A percentile compares a stretch with the other conserved stretches of the same genome.
These are phyloP conservation scores for Sporobolomyces phaffii DNA, from an alignment of 768 basidiomycete species.

Conservation along the genomic window DNA sequence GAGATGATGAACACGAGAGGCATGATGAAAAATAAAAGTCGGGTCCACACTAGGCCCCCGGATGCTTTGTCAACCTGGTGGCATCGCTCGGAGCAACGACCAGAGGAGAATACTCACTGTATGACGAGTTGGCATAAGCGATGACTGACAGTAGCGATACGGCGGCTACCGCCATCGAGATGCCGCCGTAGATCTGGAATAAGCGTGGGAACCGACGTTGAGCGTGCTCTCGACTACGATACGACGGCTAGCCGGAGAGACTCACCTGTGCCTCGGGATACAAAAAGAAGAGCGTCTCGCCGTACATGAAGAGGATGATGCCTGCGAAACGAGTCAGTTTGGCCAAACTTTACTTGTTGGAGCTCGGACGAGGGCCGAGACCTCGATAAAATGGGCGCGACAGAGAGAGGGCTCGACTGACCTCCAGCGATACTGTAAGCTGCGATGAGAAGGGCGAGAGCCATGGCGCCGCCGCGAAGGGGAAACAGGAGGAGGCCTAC, in stretches of 20 bases:
- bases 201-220: no score
- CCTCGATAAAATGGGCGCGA: neutral
- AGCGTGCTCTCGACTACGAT: neutral
- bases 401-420: neutral
- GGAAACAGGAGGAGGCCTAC: conserved; percentile 32
- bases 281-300: conserved; percentile 18
- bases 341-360: neutral
- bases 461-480: conserved; percentile 28
- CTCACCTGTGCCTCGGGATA: conserved; percentile 20
- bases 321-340: neutral
- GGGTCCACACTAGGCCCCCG: neutral
- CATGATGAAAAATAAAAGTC: conserved; percentile 12
- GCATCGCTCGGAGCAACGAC: rapidly evolving
- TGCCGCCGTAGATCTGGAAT: conserved; percentile 30
- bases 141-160: conserved; percentile 11
- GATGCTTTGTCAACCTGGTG: neutral
- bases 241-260: neutral
- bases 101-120: conserved; percentile 13
- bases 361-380: no score
- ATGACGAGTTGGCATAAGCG: conserved; percentile 22
- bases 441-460: conserved; percentile 20
- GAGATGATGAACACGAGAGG: conserved; percentile 13
- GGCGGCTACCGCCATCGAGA: conserved; percentile 21
- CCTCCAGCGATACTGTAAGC: conserved; percentile 28
- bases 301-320: conserved; percentile 31